Evolutionary conservation across 2,329 filamentous ascomycete species (phyloP), one percentile per base, ranked within the genome.

Genomic region (Lasiodiplodia theobromae): DNA sequence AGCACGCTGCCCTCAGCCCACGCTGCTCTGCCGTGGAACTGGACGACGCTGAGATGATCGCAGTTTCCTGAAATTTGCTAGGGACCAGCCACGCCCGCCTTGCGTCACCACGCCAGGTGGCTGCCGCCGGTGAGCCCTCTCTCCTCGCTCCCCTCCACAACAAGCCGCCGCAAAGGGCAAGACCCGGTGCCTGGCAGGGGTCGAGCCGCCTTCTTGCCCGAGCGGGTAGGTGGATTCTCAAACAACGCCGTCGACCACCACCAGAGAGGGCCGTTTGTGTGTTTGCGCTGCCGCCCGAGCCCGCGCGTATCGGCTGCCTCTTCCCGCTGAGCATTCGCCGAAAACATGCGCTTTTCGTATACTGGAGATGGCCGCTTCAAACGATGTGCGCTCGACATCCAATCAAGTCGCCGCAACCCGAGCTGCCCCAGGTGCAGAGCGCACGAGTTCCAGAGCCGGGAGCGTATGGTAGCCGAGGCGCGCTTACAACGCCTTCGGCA

Each of bases 21-120:
- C 60, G 60, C 60, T 47, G 31, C 14, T 31, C 60, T 52, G 60
- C 60, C 47, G 60, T 52, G 60, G 37, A 38, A 52, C 60, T 52
- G 40, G 31, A 34, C 57, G 57, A n/a, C 57, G 21, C 56, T 44
- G 40, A 62, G 60, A 38, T 64, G 60, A 64, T 64, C 60, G 60
- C 60, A 64, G 60, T 64, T 64, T 64, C 60, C 44, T 64, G 28
- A 64, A 49, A 64, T 64, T 64, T 52, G 47, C 18, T n/a, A 64
- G 60, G 60, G 60, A 38, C 60, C 18, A 21, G 11, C 28, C 18
- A 38, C 47, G 8, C 14, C 25, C 47, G 60, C 60, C 60, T 52
- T 64, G 60, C 60, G 60, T 64, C 60, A 64, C 40, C 47, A 21
- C 37, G 31, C 31, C 31, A 14, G 44, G 18, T 52, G 60, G 28